A percentile compares a stretch with the other conserved stretches of the same genome.
Conservation (phyloP, 2,329 filamentous ascomycete genomes). For the Nigrospora osmanthi region DNA sequence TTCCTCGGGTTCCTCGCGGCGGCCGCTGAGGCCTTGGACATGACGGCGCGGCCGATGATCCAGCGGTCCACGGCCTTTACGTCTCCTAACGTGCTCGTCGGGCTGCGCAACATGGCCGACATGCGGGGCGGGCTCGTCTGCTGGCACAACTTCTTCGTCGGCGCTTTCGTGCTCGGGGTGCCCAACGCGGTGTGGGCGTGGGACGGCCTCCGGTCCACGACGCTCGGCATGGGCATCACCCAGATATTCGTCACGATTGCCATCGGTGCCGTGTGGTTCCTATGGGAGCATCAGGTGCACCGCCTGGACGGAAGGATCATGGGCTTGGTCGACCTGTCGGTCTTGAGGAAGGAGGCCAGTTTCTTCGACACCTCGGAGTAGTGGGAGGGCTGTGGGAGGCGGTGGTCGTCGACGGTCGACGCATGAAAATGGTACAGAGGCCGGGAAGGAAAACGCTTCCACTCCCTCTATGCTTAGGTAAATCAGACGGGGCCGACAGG, state of each 20-base stretch:
- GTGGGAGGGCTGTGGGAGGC: too few species aligned
- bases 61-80: constrained; percentile 41
- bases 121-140: constrained; percentile 36
- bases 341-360: constrained; percentile 32
- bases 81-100: constrained; percentile 34
- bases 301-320: constrained; percentile 37
- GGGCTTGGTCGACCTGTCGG: constrained; percentile 36
- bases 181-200: constrained; percentile 26
- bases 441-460: too few species aligned
- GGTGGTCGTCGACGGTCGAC: too few species aligned
- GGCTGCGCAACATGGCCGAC: constrained; percentile 37
- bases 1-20: constrained; percentile 39
- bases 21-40: constrained; percentile 31
- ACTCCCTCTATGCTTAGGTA: too few species aligned
- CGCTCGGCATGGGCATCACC: constrained; percentile 31
- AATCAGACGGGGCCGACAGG: too few species aligned
- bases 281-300: constrained; percentile 31
- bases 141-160: constrained; percentile 31
- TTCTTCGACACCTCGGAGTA: constrained; percentile 30
- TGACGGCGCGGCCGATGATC: constrained; percentile 32
- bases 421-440: too few species aligned
- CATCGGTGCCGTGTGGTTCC: constrained; percentile 29
- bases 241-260: constrained; percentile 29
- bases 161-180: constrained; percentile 33
- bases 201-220: constrained; percentile 27